Evolutionary conservation across 192 early-diverging fungal genomes (phyloP).

Genomic region (Podila minutissima): DNA sequence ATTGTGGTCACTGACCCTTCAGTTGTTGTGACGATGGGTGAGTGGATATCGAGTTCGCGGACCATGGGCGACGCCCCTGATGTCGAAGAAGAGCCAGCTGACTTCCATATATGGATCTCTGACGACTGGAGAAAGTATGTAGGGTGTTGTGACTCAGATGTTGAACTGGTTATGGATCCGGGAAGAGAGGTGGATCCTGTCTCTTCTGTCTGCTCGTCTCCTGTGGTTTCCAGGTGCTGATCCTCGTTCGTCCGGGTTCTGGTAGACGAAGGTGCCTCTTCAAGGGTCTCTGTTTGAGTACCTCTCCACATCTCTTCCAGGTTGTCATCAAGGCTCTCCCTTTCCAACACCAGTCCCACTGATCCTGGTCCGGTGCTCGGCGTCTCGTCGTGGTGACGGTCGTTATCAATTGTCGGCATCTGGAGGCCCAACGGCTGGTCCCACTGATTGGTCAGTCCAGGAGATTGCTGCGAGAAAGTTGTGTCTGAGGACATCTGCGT

Average conservation of each 20-base stretch:
- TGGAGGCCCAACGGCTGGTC: constrained; percentile 25
- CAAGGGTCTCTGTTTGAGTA: not conserved
- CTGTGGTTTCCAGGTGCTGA: not conserved
- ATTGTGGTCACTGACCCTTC: constrained; percentile 24
- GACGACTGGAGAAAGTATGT: not conserved
- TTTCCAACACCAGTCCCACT: not conserved
- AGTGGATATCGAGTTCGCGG: constrained; percentile 34
- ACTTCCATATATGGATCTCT: not conserved
- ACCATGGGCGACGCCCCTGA: constrained; percentile 8
- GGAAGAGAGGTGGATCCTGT: too few species aligned
- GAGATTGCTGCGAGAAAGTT: constrained; percentile 30
- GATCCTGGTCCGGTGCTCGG: not conserved
- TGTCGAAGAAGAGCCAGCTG: constrained; percentile 3
- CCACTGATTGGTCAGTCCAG: constrained; percentile 11
- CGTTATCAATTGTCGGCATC: constrained; percentile 27
- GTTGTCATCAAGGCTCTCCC: not conserved
- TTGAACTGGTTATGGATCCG: constrained; percentile 11
- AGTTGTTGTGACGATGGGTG: constrained; percentile 9
- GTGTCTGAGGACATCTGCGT: constrained; percentile 12
- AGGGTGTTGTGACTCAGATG: not conserved
- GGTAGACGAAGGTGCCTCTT: too few species aligned
- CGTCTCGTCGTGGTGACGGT: not conserved
- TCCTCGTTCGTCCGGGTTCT: not conserved
- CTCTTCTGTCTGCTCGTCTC: too few species aligned
- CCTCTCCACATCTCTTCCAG: constrained; percentile 2